These are phyloP conservation scores for Takashimella tepidaria DNA, from an alignment of 1,284 basidiomycete genomes.

Conservation along the genomic window DNA sequence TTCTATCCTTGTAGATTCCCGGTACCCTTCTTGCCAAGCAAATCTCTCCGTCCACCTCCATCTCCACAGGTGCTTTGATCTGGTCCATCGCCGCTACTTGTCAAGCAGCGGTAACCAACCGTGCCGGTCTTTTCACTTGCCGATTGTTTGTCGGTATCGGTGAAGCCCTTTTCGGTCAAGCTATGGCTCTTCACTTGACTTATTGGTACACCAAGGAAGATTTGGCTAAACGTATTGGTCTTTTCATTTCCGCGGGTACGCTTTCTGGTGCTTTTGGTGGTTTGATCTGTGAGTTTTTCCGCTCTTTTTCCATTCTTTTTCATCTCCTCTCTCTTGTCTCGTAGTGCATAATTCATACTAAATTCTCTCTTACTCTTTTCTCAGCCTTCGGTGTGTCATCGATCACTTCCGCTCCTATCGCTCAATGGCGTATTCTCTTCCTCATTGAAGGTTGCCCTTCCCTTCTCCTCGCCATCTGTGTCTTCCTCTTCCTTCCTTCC, in stretches of 20 bases:
- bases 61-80: conserved; percentile 45
- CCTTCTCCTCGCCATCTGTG: conserved; percentile 61
- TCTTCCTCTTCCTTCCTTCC: conserved; percentile 64
- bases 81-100: conserved; percentile 49
- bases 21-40: conserved; percentile 42
- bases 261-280: conserved; percentile 46
- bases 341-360: neutral
- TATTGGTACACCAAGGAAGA: conserved; percentile 49
- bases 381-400: conserved; percentile 37
- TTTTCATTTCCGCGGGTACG: conserved; percentile 50
- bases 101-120: conserved; percentile 42
- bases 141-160: conserved; percentile 49
- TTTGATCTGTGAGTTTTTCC: conserved; percentile 25
- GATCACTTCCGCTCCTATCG: conserved; percentile 34
- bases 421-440: conserved; percentile 40
- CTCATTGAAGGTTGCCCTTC: conserved; percentile 56
- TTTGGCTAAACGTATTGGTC: conserved; percentile 47
- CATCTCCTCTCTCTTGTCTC: too few relatives aligned
- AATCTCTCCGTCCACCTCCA: conserved; percentile 43
- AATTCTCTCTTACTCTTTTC: neutral
- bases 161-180: conserved; percentile 43
- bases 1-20: conserved; percentile 30
- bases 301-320: too few relatives aligned
- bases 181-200: conserved; percentile 36
- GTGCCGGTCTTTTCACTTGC: conserved; percentile 43